A percentile compares a stretch with the other conserved stretches of the same genome.
Evolutionary conservation across 805 yeast species (phyloP).

Genomic region (Kodamaea neixiangensis): DNA sequence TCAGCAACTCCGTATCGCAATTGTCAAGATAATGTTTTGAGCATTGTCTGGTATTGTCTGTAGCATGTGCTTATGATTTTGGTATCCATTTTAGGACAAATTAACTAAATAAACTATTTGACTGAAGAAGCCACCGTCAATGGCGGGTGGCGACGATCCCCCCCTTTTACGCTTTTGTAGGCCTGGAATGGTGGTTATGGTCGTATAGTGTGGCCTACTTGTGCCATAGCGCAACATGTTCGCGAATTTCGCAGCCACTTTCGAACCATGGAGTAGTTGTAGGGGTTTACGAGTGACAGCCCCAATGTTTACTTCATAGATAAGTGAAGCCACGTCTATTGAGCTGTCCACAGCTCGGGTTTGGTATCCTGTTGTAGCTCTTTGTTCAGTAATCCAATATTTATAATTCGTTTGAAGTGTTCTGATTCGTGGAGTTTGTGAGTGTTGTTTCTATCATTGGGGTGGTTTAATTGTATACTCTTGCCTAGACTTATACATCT

Average conservation of each 20-base stretch:
- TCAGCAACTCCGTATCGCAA: background rate
- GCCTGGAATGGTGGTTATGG: background rate
- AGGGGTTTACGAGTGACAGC: background rate
- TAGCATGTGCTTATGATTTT: background rate
- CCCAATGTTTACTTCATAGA: background rate
- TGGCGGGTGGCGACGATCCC: background rate
- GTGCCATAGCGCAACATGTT: background rate
- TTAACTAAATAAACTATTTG: too few species aligned
- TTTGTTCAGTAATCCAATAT: too few species aligned
- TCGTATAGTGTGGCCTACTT: background rate
- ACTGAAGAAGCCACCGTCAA: background rate
- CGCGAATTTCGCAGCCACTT: background rate
- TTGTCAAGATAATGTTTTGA: background rate
- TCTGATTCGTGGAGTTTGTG: too few species aligned
- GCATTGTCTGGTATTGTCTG: background rate
- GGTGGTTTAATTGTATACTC: too few species aligned
- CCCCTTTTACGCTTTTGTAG: background rate
- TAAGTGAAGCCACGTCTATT: background rate
- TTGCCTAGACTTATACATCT: too few species aligned
- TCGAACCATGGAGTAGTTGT: background rate
- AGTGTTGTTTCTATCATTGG: too few species aligned
- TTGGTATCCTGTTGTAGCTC: too few species aligned
- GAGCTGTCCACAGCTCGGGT: too few species aligned
- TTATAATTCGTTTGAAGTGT: too few species aligned
- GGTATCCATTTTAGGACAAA: background rate